Conservation (phyloP, 2,329 filamentous ascomycete genomes). For the Talaromyces piceae region DNA sequence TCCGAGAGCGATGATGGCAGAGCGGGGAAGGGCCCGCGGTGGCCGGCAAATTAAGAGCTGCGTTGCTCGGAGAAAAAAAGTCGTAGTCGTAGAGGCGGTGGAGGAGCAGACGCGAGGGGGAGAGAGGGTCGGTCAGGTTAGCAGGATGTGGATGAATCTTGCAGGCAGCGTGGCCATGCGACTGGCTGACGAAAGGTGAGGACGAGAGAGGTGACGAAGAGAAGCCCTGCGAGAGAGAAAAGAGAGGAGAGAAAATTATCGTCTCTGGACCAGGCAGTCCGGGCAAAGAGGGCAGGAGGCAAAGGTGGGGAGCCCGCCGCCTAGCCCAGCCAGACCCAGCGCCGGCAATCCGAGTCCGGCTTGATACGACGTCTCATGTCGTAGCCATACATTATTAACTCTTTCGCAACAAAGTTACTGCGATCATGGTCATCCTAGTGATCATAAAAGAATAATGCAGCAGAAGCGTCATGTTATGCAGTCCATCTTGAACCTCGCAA, state of each 20-base stretch:
- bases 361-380: conserved; percentile 1
- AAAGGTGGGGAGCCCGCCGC: conserved; percentile 8
- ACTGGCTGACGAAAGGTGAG: neutral
- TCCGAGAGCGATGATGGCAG: neutral
- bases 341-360: conserved; percentile 6
- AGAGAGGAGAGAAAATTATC: neutral
- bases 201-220: neutral
- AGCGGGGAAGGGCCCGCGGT: neutral
- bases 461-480: neutral
- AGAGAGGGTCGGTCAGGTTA: neutral
- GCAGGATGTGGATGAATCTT: neutral
- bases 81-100: neutral
- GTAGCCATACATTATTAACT: no score
- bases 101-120: neutral
- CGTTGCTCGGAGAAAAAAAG: neutral
- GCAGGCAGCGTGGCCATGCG: neutral
- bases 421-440: neutral
- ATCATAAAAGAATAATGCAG: neutral
- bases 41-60: neutral
- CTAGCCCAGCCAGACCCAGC: neutral
- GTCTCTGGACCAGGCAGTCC: neutral
- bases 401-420: neutral
- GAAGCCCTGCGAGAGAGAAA: no score
- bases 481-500: neutral
- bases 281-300: conserved; percentile 3